Evolutionary conservation across 495 filamentous ascomycete genomes (phyloP).

Genomic region (Letharia lupina): DNA sequence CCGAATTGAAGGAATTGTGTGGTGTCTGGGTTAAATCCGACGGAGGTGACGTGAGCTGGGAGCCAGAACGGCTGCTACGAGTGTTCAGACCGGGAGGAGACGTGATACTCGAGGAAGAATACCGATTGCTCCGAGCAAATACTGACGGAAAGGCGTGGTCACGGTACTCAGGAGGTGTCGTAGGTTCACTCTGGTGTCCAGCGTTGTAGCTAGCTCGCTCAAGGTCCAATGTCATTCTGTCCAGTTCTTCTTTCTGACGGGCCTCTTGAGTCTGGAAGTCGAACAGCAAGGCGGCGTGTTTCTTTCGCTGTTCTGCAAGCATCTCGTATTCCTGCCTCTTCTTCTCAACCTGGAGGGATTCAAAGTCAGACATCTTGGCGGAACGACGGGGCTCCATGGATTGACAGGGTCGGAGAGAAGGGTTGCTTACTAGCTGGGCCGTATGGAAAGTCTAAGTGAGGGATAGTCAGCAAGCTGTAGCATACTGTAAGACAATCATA

Average conservation of each 20-base stretch:
- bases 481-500: constrained; percentile 7
- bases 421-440: constrained; percentile 37
- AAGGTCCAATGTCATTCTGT: constrained; percentile 70
- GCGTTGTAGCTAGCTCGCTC: constrained; percentile 46
- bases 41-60: constrained; percentile 57
- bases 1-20: constrained; percentile 39
- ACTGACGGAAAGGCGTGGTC: constrained; percentile 65
- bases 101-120: constrained; percentile 72
- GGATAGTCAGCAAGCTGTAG: constrained; percentile 15
- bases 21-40: constrained; percentile 44
- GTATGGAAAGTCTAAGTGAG: constrained; percentile 34
- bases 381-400: not conserved
- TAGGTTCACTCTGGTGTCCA: constrained; percentile 83
- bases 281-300: constrained; percentile 82
- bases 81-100: constrained; percentile 66
- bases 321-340: constrained; percentile 81
- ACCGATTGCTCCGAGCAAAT: constrained; percentile 69
- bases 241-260: constrained; percentile 71
- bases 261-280: constrained; percentile 74
- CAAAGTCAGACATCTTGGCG: constrained; percentile 23
- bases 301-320: constrained; percentile 73
- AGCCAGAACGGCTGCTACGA: constrained; percentile 63
- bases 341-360: constrained; percentile 67
- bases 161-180: constrained; percentile 90
- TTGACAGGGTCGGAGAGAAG: constrained; percentile 2